These are phyloP conservation scores for Coemansia sp. DNA, from an alignment of 192 early-diverging fungal species.

Conservation along the genomic window DNA sequence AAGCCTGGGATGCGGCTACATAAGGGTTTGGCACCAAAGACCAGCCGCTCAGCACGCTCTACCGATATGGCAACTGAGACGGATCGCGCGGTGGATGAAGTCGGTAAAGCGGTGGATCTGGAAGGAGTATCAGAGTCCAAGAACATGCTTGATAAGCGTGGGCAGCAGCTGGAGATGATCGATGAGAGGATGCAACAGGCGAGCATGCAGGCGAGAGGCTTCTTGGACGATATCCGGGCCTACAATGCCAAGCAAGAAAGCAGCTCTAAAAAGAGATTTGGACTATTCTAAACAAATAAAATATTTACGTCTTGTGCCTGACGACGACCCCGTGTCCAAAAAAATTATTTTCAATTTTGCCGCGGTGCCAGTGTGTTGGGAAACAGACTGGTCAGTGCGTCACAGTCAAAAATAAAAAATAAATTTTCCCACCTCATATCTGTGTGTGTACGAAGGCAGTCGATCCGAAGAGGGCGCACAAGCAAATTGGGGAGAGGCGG, in stretches of 20 bases:
- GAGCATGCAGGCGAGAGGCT: constrained; percentile 26
- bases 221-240: constrained; percentile 39
- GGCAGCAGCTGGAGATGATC: constrained; percentile 34
- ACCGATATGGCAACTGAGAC: not conserved
- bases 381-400: constrained; percentile 3
- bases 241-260: constrained; percentile 49
- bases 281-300: constrained; percentile 25
- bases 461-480: not conserved
- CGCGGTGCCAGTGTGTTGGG: not conserved
- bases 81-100: constrained; percentile 10
- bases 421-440: not conserved
- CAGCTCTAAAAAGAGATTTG: constrained; percentile 35
- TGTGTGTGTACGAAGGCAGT: too few relatives aligned
- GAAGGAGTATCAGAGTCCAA: constrained; percentile 16
- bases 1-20: constrained; percentile 31
- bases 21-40: not conserved
- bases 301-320: not conserved
- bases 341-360: not conserved
- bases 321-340: not conserved
- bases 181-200: constrained; percentile 24
- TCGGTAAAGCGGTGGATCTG: constrained; percentile 11
- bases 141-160: constrained; percentile 45
- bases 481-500: not conserved
- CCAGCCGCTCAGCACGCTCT: not conserved
- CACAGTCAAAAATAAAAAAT: not conserved